Evolutionary conservation across 129 eudicot species (phyloP), one percentile per base, ranked within the genome.

Genomic region (Solidago caesia): DNA sequence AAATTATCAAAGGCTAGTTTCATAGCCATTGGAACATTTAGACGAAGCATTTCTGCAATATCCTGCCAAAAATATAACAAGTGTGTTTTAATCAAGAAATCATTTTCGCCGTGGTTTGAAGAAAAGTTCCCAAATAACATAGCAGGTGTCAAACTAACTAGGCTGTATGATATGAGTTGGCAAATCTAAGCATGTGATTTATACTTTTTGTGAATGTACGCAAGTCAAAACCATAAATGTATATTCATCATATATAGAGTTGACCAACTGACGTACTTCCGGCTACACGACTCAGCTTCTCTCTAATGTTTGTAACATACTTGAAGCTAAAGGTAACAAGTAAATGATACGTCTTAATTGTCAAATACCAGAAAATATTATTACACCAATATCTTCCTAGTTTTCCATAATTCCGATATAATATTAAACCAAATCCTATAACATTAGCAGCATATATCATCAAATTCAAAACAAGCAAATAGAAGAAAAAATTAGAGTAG

Each of bases 21-120:
- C 91, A 91, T 87, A 48, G 96, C 92, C 92, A 78, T 84, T 69
- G 92, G 89, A 71, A 83, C 96, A 65, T 91, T 84, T 52, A 91
- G 80, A 61, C 88, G 88, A 66, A 86, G 87, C 86, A 90, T 82
- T 84, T 90, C 94, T 68, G 96, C 84, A 75, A 86, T 88, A 75
- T 65, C 85, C 92, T 91, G 83, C 46, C 74, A 80, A 25, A n/a
- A 44, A 6, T 70, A 33, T 33, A 49, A 76, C 58, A 59, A 46
- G n/a, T 39, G 33, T 51, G 59, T 29, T 56, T 44, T 26, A 45
- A 76, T 68, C 69, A 67, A 57, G 48, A 5, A 4, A 67, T 4
- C 0, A 33, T 3, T 33, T 33, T 33, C 39, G 2, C 3, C 39
- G 39, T 33, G 39, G 39, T 33, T 21, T 21, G 21, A 59, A 60